These are phyloP conservation scores for Diaporthe batatas DNA, from an alignment of 2,329 filamentous ascomycete genomes.

Conservation along the genomic window DNA sequence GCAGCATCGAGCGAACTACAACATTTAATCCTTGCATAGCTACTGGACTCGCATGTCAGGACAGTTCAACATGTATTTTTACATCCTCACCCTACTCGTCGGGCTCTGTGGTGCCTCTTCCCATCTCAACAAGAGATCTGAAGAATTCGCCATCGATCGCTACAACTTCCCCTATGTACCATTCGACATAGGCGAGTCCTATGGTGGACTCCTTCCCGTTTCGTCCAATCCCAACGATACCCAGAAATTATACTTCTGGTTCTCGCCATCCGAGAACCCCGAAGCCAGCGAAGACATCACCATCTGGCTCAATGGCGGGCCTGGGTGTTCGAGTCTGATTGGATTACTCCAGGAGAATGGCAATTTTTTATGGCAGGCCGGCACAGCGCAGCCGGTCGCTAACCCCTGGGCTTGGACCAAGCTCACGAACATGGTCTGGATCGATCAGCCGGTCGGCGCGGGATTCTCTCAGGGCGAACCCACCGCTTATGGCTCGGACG, in stretches of 20 bases:
- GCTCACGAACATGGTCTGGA: slow-evolving; percentile 78
- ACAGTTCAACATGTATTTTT: neutral
- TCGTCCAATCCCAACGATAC: slow-evolving; percentile 57
- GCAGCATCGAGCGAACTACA: too few relatives aligned
- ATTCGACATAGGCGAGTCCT: slow-evolving; percentile 75
- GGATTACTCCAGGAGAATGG: slow-evolving; percentile 82
- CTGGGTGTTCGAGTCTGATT: slow-evolving; percentile 70
- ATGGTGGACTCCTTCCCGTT: slow-evolving; percentile 72
- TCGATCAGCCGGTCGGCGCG: slow-evolving; percentile 74
- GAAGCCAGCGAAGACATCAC: slow-evolving; percentile 66
- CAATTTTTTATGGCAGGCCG: slow-evolving; percentile 75
- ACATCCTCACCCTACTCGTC: neutral
- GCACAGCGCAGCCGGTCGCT: slow-evolving; percentile 71
- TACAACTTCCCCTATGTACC: slow-evolving; percentile 72
- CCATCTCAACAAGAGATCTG: slow-evolving; percentile 46
- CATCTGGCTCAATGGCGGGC: slow-evolving; percentile 69
- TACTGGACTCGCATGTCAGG: neutral
- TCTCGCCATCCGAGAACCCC: slow-evolving; percentile 68
- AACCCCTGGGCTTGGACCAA: slow-evolving; percentile 80
- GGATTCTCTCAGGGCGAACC: slow-evolving; percentile 76
- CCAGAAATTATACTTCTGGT: slow-evolving; percentile 70
- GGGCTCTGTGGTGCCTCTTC: slow-evolving; percentile 8
- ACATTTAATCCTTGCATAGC: neutral
- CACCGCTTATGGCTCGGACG: slow-evolving; percentile 72
- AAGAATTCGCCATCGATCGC: slow-evolving; percentile 72